phyloP scores from a whole-genome alignment of 805 yeast species.

The Metschnikowia continentalis region DNA sequence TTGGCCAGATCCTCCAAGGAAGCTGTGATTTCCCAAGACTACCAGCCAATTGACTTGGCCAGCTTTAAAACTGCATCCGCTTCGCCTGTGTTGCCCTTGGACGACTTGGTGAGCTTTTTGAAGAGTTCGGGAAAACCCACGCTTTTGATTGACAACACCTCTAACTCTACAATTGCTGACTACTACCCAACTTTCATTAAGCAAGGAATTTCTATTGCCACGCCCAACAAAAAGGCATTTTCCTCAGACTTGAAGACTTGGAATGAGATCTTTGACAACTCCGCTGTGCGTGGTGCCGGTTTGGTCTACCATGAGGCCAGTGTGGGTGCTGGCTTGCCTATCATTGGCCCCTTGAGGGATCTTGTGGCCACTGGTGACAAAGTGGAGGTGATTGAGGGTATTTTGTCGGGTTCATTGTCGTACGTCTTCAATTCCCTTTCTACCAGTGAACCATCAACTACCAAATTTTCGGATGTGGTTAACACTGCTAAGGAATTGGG shows the following conservation, averaged over 20 bases:
- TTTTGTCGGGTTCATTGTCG: slow-evolving; percentile 92
- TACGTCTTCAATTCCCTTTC: slow-evolving; percentile 94
- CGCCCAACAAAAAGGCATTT: slow-evolving; percentile 98
- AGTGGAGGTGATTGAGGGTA: slow-evolving; percentile 89
- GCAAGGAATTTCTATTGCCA: slow-evolving; percentile 86
- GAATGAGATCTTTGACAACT: slow-evolving; percentile 63
- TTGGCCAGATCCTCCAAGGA: slow-evolving; percentile 68
- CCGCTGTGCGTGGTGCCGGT: slow-evolving; percentile 53
- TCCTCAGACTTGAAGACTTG: slow-evolving; percentile 72
- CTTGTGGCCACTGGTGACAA: slow-evolving; percentile 90
- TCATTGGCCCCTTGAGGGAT: slow-evolving; percentile 84
- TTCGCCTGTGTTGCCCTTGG: slow-evolving; percentile 49
- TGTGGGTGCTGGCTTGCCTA: slow-evolving; percentile 97
- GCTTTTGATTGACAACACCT: slow-evolving; percentile 90
- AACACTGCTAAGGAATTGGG: slow-evolving; percentile 85
- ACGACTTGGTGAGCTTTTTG: slow-evolving; percentile 59
- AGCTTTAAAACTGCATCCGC: slow-evolving; percentile 49
- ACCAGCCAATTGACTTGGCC: slow-evolving; percentile 62
- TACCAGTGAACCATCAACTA: slow-evolving; percentile 51
- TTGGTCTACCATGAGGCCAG: slow-evolving; percentile 97
- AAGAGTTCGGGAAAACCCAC: slow-evolving; percentile 67
- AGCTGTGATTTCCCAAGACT: slow-evolving; percentile 66
- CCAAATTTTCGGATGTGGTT: slow-evolving; percentile 87
- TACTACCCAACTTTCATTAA: slow-evolving; percentile 70
- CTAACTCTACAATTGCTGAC: slow-evolving; percentile 72